These are phyloP conservation scores for Paracoccidioides lutzii DNA, from an alignment of 2,329 filamentous ascomycete species.

Conservation along the genomic window DNA sequence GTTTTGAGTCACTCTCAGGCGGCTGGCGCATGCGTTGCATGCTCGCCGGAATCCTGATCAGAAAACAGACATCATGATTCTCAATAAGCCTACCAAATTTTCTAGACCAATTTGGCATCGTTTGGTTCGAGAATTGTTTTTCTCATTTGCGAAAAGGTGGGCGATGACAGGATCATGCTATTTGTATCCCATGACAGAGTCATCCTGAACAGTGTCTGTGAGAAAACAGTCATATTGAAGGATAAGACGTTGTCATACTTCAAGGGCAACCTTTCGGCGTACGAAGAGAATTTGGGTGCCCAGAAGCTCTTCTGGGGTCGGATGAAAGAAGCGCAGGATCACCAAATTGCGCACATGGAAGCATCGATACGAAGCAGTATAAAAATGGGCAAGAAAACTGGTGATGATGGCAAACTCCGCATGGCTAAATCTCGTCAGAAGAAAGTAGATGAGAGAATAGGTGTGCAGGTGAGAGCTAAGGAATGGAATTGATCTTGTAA, in stretches of 20 bases:
- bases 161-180: conserved; percentile 49
- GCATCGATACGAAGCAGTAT: conserved; percentile 63
- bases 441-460: conserved; percentile 70
- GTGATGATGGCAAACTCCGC: conserved; percentile 75
- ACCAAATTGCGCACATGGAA: conserved; percentile 68
- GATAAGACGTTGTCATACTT: conserved; percentile 62
- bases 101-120: conserved; percentile 66
- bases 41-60: conserved; percentile 56
- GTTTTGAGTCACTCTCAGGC: conserved; percentile 55
- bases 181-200: conserved; percentile 76
- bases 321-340: conserved; percentile 73
- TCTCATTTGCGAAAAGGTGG: conserved; percentile 39
- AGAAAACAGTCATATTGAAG: conserved; percentile 62
- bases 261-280: conserved; percentile 59
- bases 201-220: conserved; percentile 62
- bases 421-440: conserved; percentile 75
- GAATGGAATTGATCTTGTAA: conserved; percentile 54
- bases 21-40: conserved; percentile 62
- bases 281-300: conserved; percentile 53
- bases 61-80: conserved; percentile 61
- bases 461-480: conserved; percentile 56
- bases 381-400: conserved; percentile 60
- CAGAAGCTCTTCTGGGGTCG: conserved; percentile 54
- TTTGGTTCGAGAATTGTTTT: conserved; percentile 71
- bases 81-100: conserved; percentile 88